These are phyloP conservation scores for Lecanicillium sp. DNA, from an alignment of 2,329 filamentous ascomycete species.

Conservation along the genomic window DNA sequence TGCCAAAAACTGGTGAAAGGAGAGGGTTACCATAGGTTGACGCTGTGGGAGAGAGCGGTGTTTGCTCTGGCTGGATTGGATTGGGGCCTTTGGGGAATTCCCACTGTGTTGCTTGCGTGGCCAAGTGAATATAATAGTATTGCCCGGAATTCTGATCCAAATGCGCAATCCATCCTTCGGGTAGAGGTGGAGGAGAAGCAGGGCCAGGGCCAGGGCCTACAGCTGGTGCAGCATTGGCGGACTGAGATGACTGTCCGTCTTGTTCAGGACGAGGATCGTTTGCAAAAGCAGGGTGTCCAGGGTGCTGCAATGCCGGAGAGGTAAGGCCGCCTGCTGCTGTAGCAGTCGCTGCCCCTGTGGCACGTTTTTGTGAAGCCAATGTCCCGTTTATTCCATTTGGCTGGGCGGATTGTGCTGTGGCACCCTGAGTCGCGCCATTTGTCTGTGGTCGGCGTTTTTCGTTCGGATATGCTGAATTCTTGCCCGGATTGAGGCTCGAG, in stretches of 20 bases:
- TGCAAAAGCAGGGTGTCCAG: slow-evolving; percentile 81
- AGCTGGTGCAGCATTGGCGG: slow-evolving; percentile 34
- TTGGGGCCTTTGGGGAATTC: slow-evolving; percentile 96
- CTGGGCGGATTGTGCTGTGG: slow-evolving; percentile 19
- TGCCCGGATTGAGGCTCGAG: slow-evolving; percentile 58
- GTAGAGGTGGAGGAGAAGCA: slow-evolving; percentile 81
- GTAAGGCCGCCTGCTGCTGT: slow-evolving; percentile 23
- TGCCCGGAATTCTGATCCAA: slow-evolving; percentile 92
- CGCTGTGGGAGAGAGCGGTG: slow-evolving; percentile 73
- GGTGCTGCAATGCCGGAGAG: slow-evolving; percentile 44
- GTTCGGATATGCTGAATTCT: slow-evolving; percentile 57
- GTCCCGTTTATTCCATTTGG: slow-evolving; percentile 21
- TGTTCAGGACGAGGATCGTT: slow-evolving; percentile 61
- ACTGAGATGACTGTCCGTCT: slow-evolving; percentile 38
- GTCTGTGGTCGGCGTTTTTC: slow-evolving; percentile 60
- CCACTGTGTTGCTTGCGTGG: slow-evolving; percentile 95
- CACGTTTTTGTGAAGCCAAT: slow-evolving; percentile 12
- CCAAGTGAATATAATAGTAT: slow-evolving; percentile 97
- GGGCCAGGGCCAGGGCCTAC: slow-evolving; percentile 38
- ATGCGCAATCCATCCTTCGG: slow-evolving; percentile 97
- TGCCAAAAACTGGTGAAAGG: slow-evolving; percentile 57
- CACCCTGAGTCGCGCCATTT: slow-evolving; percentile 12
- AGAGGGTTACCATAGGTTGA: slow-evolving; percentile 70
- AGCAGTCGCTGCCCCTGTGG: slow-evolving; percentile 14
- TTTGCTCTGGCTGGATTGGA: slow-evolving; percentile 72